phyloP scores from a whole-genome alignment of 1,139 yeast genomes.

The Yarrowia galli region DNA sequence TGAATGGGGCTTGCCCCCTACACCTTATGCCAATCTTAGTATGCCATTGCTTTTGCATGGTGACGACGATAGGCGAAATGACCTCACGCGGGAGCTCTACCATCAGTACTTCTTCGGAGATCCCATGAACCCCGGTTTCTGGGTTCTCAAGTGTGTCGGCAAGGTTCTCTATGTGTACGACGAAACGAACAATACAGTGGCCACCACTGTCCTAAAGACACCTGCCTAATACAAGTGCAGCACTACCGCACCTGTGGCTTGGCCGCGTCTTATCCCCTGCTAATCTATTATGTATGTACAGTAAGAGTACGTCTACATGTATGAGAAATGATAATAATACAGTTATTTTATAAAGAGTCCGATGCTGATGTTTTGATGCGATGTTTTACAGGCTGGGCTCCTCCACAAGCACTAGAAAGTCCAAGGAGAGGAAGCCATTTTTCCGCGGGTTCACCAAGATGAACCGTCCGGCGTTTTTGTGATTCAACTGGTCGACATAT shows the following conservation, averaged over 20 bases:
- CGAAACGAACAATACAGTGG: conserved; percentile 19
- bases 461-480: background rate
- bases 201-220: conserved; percentile 11
- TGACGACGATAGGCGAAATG: conserved; percentile 14
- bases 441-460: conserved; percentile 22
- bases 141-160: conserved; percentile 30
- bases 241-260: background rate
- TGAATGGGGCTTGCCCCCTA: conserved; percentile 29
- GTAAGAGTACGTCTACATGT: background rate
- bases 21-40: conserved; percentile 19
- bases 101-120: conserved; percentile 19
- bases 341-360: background rate
- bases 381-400: background rate
- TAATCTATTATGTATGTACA: background rate
- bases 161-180: conserved; percentile 17
- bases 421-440: conserved; percentile 20
- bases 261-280: background rate
- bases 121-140: background rate
- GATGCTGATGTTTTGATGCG: background rate
- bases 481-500: conserved; percentile 18
- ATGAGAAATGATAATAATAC: background rate
- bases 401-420: conserved; percentile 9
- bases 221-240: background rate
- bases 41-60: conserved; percentile 24
- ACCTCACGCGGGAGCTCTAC: conserved; percentile 17